A percentile compares a stretch with the other conserved stretches of the same genome.
phyloP scores from a whole-genome alignment of 176 grass and related monocot species.

The Oryza glumipatula region DNA sequence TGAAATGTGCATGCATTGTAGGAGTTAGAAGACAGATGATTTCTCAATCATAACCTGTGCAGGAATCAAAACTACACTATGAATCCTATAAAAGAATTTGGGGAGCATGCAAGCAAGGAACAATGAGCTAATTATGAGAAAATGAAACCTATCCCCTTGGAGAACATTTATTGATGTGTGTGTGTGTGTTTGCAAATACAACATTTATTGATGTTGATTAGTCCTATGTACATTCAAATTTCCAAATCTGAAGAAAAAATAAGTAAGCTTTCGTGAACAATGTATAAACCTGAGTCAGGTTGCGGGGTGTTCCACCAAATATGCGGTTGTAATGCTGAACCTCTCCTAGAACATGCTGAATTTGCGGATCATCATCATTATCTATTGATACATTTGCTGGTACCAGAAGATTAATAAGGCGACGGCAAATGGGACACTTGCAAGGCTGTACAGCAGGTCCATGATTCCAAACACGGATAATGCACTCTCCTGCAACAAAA shows the following conservation, averaged over 20 bases:
- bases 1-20: not conserved
- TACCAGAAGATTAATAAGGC: constrained; percentile 78
- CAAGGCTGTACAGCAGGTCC: constrained; percentile 78
- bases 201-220: too few relatives aligned
- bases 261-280: not conserved
- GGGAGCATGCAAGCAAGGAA: constrained; percentile 16
- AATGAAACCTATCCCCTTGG: not conserved
- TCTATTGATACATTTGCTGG: constrained; percentile 56
- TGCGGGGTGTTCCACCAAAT: constrained; percentile 74
- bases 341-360: constrained; percentile 56
- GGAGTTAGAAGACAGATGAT: not conserved
- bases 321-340: constrained; percentile 73
- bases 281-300: constrained; percentile 71
- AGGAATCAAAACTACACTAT: not conserved
- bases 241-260: not conserved
- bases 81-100: not conserved
- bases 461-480: constrained; percentile 84
- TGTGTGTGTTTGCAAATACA: too few relatives aligned
- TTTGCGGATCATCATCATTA: constrained; percentile 47
- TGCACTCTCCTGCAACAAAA: constrained; percentile 75
- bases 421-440: constrained; percentile 90
- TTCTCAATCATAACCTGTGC: not conserved
- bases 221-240: not conserved
- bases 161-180: not conserved
- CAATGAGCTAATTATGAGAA: not conserved